Percentiles rank a stretch among this genome's conserved stretches.
Conservation (phyloP, 73 alveolate genomes). For the Paraurostyla sp. region DNA sequence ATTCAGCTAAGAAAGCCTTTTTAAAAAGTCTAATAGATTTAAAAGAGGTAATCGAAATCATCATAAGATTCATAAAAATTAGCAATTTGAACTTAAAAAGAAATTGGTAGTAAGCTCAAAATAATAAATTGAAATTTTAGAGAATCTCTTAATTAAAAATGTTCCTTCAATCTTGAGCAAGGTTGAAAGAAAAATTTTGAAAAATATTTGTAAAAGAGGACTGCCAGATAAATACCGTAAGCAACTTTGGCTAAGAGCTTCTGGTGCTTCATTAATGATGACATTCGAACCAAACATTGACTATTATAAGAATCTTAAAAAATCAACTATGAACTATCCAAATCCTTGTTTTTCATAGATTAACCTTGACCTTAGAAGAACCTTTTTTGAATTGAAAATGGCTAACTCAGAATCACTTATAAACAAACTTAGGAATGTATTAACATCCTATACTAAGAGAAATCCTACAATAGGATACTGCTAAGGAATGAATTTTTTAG, state of each 20-base stretch:
- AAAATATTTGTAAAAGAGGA: conserved; percentile 30
- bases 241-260: conserved; percentile 36
- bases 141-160: not conserved
- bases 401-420: conserved; percentile 55
- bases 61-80: not conserved
- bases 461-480: conserved; percentile 94
- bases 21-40: not conserved
- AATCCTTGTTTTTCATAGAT: conserved; percentile 75
- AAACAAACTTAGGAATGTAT: conserved; percentile 76
- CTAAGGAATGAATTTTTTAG: conserved; percentile 93
- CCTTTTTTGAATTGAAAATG: conserved; percentile 78
- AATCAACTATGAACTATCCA: conserved; percentile 53
- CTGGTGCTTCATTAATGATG: conserved; percentile 29
- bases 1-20: not conserved
- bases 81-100: conserved; percentile 16
- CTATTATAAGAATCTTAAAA: conserved; percentile 6
- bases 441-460: conserved; percentile 85
- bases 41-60: not conserved
- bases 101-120: not conserved
- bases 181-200: conserved; percentile 41
- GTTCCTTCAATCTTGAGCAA: not conserved
- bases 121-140: not conserved
- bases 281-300: not conserved
- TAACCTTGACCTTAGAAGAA: conserved; percentile 89
- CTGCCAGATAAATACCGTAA: conserved; percentile 30